These are phyloP conservation scores for Raddia distichophylla DNA, from an alignment of 176 grass and related monocot genomes.

Conservation along the genomic window DNA sequence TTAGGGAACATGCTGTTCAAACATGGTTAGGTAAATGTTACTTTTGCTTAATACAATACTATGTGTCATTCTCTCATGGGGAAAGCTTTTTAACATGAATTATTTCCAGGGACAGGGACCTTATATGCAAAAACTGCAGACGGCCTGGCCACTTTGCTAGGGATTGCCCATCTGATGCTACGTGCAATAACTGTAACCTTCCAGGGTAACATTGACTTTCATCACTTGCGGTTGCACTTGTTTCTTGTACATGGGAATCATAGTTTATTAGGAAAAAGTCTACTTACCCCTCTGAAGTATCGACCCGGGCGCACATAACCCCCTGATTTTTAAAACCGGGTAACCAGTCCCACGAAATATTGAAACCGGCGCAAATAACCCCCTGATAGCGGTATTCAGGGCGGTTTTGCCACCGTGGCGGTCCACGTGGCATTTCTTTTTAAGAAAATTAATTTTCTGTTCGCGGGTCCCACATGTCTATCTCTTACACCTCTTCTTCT, in stretches of 20 bases:
- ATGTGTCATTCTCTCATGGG: constrained; percentile 15
- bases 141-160: constrained; percentile 82
- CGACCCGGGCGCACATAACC: too few relatives aligned
- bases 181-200: constrained; percentile 85
- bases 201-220: constrained; percentile 62
- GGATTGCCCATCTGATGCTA: constrained; percentile 72
- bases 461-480: too few relatives aligned
- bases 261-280: too few relatives aligned
- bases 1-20: constrained; percentile 10
- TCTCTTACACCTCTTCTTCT: too few relatives aligned
- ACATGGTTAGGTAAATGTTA: not conserved
- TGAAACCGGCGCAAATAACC: too few relatives aligned
- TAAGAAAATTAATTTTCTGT: too few relatives aligned
- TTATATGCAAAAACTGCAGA: constrained; percentile 85
- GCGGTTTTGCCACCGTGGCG: too few relatives aligned
- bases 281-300: too few relatives aligned
- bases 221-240: not conserved
- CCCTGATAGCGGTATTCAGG: too few relatives aligned
- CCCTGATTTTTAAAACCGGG: too few relatives aligned
- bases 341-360: too few relatives aligned
- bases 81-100: constrained; percentile 27
- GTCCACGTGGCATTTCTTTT: too few relatives aligned
- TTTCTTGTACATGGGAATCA: constrained; percentile 16
- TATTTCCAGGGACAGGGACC: constrained; percentile 74
- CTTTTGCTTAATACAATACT: constrained; percentile 10